These are phyloP conservation scores for Boletus sp. DNA, from an alignment of 768 basidiomycete genomes.

Conservation along the genomic window DNA sequence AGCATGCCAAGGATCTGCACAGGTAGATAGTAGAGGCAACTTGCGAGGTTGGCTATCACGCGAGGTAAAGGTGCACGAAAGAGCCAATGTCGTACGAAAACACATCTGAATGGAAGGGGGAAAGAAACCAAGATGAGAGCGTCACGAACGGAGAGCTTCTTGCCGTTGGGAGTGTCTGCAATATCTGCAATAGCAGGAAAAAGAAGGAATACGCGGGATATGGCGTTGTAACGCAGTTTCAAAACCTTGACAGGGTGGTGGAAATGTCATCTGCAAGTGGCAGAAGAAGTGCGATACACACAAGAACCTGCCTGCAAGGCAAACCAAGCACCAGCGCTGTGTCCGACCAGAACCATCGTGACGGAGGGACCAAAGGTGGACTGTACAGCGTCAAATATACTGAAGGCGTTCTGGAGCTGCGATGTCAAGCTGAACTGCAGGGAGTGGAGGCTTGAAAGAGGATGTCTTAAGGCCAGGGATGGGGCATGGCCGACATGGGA, in stretches of 20 bases:
- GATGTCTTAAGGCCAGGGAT: conserved; percentile 21
- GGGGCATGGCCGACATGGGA: conserved; percentile 64
- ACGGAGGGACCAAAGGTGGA: conserved; percentile 31
- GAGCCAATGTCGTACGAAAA: conserved; percentile 35
- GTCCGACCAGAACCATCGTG: conserved; percentile 52
- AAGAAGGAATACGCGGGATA: conserved; percentile 53
- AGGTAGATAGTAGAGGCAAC: conserved; percentile 35
- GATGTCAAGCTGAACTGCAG: conserved; percentile 37
- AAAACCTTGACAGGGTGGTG: conserved; percentile 39
- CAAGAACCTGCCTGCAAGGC: conserved; percentile 46
- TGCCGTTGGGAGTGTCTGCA: conserved; percentile 60
- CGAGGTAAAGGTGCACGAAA: conserved; percentile 47
- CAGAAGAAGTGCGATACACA: not conserved
- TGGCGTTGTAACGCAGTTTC: conserved; percentile 39
- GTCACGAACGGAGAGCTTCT: conserved; percentile 49
- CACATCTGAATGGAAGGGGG: not conserved
- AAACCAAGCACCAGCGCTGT: conserved; percentile 76
- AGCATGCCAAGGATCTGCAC: conserved; percentile 43
- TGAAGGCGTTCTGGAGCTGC: conserved; percentile 55
- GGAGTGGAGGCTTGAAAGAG: conserved; percentile 10
- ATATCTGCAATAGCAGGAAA: conserved; percentile 72
- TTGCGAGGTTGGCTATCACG: conserved; percentile 43
- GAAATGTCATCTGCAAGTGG: not conserved
- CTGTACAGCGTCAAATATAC: conserved; percentile 47
- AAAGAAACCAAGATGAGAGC: not conserved